A percentile compares a stretch with the other conserved stretches of the same genome.
These are phyloP conservation scores for Annulohypoxylon nitens DNA, from an alignment of 495 filamentous ascomycete species.

Conservation along the genomic window DNA sequence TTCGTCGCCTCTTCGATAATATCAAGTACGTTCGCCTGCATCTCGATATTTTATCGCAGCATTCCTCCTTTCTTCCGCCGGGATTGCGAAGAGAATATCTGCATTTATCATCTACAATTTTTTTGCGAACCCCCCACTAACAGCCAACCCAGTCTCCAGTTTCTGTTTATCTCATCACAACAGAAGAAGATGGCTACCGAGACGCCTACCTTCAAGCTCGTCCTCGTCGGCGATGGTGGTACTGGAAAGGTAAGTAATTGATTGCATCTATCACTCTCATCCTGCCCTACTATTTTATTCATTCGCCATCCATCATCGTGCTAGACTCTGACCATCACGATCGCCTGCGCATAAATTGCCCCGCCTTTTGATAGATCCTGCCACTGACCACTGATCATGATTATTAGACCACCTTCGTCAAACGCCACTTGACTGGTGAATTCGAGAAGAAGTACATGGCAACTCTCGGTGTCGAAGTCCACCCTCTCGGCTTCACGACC, in stretches of 20 bases:
- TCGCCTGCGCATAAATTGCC: conserved; percentile 46
- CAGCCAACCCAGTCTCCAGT: conserved; percentile 51
- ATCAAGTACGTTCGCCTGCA: conserved; percentile 38
- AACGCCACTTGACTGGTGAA: conserved; percentile 99
- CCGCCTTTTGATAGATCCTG: conserved; percentile 41
- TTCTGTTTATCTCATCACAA: conserved; percentile 58
- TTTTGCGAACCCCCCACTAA: conserved; percentile 46
- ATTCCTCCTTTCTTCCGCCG: not conserved
- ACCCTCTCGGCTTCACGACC: conserved; percentile 92
- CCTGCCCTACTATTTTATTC: conserved; percentile 24
- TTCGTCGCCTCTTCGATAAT: conserved; percentile 15
- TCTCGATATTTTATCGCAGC: conserved; percentile 13
- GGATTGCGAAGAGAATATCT: conserved; percentile 20
- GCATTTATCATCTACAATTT: conserved; percentile 6
- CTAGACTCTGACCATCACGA: conserved; percentile 32
- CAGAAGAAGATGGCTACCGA: conserved; percentile 69
- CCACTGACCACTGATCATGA: conserved; percentile 50
- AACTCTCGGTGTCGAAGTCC: conserved; percentile 98
- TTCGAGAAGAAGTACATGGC: conserved; percentile 99
- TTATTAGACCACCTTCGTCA: conserved; percentile 97
- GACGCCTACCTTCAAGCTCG: conserved; percentile 94
- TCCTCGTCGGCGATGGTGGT: conserved; percentile 99
- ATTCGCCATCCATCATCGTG: conserved; percentile 32
- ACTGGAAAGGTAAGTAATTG: conserved; percentile 88
- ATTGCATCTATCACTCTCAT: not conserved